Evolutionary conservation across 2,329 filamentous ascomycete genomes (phyloP).

Genomic region (Penicillium aurantiogriseum): DNA sequence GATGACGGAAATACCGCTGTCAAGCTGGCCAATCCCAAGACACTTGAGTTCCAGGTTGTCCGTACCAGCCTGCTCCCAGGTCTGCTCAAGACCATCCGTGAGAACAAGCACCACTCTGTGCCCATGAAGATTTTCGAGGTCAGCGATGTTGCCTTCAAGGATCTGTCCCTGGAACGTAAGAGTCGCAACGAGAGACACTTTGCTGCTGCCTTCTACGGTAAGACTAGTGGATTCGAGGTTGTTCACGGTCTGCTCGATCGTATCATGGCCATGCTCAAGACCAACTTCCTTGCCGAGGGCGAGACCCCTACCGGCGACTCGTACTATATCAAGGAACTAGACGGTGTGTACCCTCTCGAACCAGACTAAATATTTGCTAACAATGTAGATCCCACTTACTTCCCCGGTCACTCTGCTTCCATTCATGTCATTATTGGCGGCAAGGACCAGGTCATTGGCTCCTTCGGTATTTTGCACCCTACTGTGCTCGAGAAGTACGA

Average conservation of each 20-base stretch:
- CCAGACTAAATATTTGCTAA: not conserved
- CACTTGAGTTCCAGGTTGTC: conserved; percentile 87
- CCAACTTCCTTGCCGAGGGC: conserved; percentile 72
- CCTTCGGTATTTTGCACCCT: conserved; percentile 92
- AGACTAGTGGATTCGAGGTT: conserved; percentile 89
- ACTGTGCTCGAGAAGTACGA: conserved; percentile 92
- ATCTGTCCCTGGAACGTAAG: conserved; percentile 75
- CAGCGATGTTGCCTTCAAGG: conserved; percentile 89
- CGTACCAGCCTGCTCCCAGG: conserved; percentile 83
- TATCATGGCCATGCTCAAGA: conserved; percentile 86
- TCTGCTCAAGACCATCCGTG: conserved; percentile 86
- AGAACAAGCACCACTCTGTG: conserved; percentile 85
- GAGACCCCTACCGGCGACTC: conserved; percentile 58
- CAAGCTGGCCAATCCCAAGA: conserved; percentile 88
- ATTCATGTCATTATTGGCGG: conserved; percentile 74
- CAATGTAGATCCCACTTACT: conserved; percentile 75
- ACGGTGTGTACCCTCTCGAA: conserved; percentile 53
- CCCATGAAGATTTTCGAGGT: conserved; percentile 93
- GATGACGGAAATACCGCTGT: conserved; percentile 83
- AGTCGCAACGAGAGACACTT: conserved; percentile 92
- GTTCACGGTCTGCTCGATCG: conserved; percentile 93
- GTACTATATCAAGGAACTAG: conserved; percentile 93
- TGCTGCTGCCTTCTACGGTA: conserved; percentile 92
- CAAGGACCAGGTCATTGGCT: conserved; percentile 74
- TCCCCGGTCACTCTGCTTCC: conserved; percentile 82